Base-by-base conservation (phyloP, 1,284 basidiomycete species). In the Ustilago curta region DNA sequence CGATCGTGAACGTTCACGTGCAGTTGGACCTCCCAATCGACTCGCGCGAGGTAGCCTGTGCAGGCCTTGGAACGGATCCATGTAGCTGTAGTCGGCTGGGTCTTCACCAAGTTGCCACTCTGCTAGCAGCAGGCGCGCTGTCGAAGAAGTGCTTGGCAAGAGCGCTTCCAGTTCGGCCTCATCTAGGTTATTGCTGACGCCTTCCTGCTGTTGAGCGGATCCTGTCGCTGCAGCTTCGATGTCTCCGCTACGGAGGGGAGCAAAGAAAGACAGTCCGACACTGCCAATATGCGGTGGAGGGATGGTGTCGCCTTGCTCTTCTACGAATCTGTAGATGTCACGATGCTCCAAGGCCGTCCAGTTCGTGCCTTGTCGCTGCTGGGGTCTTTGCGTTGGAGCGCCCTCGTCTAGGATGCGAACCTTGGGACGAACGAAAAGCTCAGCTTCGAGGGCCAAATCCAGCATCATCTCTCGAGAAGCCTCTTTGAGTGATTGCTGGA, bases 101-200 rank as follows among this genome's bases (percentile, higher is more conserved):
- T 66, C 63, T 35, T 75, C 67, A 19, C 67, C 67, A 3, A 75
- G 49, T 35, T 67, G 67, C 72, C 72, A 75, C 35, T 75, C 72
- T 21, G 63, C 53, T 14, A 75, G 47, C 4, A 75, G 54, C 44
- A 75, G 39, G 9, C 72, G 72, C 9, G 72, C 63, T 3, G 72
- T 75, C n/a, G 67, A 60, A 5, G 67, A 66, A 8, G 67, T 70
- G 43, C 62, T 65, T 16, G 71, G 71, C 43, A 74, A 45, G 3
- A 74, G 52, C 7, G 40, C 31, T 25, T 73, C 70, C 19, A 73
- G 56, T 8, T 68, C 68, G 7, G 50, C 54, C 29, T 65, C 68
- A 11, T 43, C 31, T 23, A 70, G 37, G 7, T 25, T 43, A 4
- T 25, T 21, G 23, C 19, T 53, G 3, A 25, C 16, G 19, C 48